Percentiles rank a stretch among this genome's conserved stretches.
These are phyloP conservation scores for Pluteus cervinus DNA, from an alignment of 768 basidiomycete genomes.

Conservation along the genomic window DNA sequence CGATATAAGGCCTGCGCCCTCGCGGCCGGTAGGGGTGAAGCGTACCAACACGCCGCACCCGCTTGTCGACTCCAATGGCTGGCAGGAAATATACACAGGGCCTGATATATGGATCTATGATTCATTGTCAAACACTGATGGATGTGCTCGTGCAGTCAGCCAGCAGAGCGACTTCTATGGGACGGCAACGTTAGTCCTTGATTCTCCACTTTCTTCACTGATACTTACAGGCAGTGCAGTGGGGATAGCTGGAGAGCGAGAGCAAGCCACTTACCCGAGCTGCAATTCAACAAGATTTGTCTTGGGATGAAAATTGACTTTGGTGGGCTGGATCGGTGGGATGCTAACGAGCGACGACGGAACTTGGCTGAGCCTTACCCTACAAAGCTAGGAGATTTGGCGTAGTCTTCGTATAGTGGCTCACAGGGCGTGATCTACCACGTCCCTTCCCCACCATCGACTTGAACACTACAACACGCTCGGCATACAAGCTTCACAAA, in stretches of 20 bases:
- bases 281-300: conserved; percentile 60
- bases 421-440: too few relatives aligned
- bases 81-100: conserved; percentile 72
- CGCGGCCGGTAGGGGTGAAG: conserved; percentile 35
- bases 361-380: conserved; percentile 52
- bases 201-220: conserved; percentile 3
- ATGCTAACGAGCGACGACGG: conserved; percentile 52
- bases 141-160: conserved; percentile 62
- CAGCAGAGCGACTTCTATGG: conserved; percentile 61
- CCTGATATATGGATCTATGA: conserved; percentile 76
- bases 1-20: conserved; percentile 51
- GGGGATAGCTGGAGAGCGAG: conserved; percentile 80
- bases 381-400: conserved; percentile 8
- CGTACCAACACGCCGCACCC: conserved; percentile 46
- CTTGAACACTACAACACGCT: too few relatives aligned
- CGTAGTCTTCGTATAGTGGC: too few relatives aligned
- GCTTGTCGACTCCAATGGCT: conserved; percentile 55
- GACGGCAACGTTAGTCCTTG: conserved; percentile 62
- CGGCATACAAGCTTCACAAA: too few relatives aligned
- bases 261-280: conserved; percentile 62
- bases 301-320: conserved; percentile 67
- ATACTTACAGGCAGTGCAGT: conserved; percentile 27
- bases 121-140: conserved; percentile 54
- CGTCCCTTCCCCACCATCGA: too few relatives aligned
- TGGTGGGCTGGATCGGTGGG: conserved; percentile 72